Conservation (phyloP, 208 protist species). For the Strigomonas culicis region DNA sequence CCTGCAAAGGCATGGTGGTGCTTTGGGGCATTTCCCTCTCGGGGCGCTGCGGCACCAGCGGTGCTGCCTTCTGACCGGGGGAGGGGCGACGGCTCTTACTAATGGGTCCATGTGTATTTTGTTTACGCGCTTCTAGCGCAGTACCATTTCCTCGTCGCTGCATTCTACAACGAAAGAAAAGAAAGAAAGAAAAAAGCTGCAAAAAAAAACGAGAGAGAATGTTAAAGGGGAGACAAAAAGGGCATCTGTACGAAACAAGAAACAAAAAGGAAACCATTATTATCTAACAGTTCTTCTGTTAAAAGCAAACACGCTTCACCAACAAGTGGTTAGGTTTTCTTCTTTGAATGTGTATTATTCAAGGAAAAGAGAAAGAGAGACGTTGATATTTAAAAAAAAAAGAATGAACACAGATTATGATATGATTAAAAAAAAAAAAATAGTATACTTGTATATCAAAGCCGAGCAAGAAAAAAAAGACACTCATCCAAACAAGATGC, state of each 20-base stretch:
- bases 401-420: background rate
- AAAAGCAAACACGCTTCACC: background rate
- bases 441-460: background rate
- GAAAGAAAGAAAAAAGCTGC: slow-evolving; percentile 12
- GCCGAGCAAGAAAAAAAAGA: no score
- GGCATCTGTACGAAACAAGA: background rate
- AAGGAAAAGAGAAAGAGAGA: background rate
- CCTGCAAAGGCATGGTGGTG: no score
- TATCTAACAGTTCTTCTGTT: background rate
- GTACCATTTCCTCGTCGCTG: background rate
- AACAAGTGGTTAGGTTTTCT: no score
- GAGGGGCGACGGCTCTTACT: no score
- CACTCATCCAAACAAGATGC: no score
- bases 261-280: background rate
- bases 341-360: slow-evolving; percentile 4
- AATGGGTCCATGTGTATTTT: no score
- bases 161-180: slow-evolving; percentile 6
- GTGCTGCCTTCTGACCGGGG: no score
- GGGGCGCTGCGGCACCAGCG: no score
- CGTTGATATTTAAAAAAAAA: background rate
- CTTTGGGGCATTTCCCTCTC: no score
- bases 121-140: no score
- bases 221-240: background rate
- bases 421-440: background rate
- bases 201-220: slow-evolving; percentile 8